Conservation (phyloP, 495 filamentous ascomycete genomes). For the Tetracladium setigerum region DNA sequence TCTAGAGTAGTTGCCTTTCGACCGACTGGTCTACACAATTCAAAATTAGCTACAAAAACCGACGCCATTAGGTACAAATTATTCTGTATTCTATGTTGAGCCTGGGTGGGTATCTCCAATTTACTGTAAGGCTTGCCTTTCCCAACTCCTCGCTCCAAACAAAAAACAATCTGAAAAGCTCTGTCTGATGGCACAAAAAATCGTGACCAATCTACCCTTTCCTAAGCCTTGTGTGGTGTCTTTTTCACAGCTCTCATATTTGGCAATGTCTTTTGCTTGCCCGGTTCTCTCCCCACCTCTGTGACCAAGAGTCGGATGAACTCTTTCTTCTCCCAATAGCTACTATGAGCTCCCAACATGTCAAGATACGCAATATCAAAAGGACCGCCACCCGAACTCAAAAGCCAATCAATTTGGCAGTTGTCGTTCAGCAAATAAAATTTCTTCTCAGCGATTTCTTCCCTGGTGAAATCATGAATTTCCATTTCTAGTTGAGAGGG, state of each 20-base stretch:
- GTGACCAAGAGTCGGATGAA: slow-evolving; percentile 80
- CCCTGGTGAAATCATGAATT: slow-evolving; percentile 87
- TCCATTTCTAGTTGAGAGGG: slow-evolving; percentile 91
- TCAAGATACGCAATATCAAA: slow-evolving; percentile 94
- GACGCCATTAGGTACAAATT: too few species aligned
- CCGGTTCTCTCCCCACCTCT: slow-evolving; percentile 73
- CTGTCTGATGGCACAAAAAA: too few species aligned
- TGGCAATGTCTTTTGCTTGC: slow-evolving; percentile 55
- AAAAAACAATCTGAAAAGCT: too few species aligned
- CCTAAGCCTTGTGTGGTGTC: not conserved
- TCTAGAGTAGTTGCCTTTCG: too few species aligned
- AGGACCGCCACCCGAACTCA: slow-evolving; percentile 71
- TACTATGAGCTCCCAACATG: slow-evolving; percentile 94
- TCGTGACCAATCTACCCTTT: too few species aligned
- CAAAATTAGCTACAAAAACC: too few species aligned
- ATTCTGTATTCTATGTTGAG: too few species aligned
- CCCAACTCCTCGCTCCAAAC: too few species aligned
- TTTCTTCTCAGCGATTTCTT: slow-evolving; percentile 87
- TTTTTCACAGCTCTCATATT: slow-evolving; percentile 72
- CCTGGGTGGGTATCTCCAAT: too few species aligned
- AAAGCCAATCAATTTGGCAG: slow-evolving; percentile 84
- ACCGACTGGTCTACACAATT: too few species aligned
- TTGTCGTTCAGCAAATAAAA: slow-evolving; percentile 89
- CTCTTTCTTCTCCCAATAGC: slow-evolving; percentile 83
- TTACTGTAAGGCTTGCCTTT: too few species aligned